Base-by-base conservation (phyloP, 768 basidiomycete genomes). In the Hericium rajendrae region DNA sequence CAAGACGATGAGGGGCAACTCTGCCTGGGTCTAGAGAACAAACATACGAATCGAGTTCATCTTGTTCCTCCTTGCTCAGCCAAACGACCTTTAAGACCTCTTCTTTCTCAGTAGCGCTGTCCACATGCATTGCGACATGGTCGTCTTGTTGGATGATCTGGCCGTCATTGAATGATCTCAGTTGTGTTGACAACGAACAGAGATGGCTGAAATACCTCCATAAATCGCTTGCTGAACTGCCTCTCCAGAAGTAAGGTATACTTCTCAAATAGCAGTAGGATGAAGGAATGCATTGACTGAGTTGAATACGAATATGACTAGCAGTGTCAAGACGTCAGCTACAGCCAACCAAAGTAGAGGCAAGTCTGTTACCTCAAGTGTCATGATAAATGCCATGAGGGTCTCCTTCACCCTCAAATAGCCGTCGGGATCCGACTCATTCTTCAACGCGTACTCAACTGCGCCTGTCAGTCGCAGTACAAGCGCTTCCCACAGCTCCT, bases 401-500 rank as follows among this genome's bases (percentile, higher is more conserved):
- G 79, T 83, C 68, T 91, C 91, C 71, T 97, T 97, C 37, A 85
- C 88, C 18, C 76, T 78, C 51, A 97, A 71, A 66, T 91, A 95
- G 13, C 80, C 77, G 53, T 94, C 92, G 0, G 88, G 84, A 63
- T 94, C 88, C 46, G 75, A 82, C 67, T 93, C 91, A 10, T 74
- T 78, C 54, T 76, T 77, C 53, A 98, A 73, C 1, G 88, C 82
- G n/a, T 75, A 73, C 38, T 88, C 83, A 18, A 98, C 84, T 1
- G 84, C 84, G 26, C 78, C 78, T 2, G 86, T 83, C 11, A 98
- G 76, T 26, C 88, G 81, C 12, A 76, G 69, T 54, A 94, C 81
- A 56, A 97, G 81, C 12, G 83, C 83, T 60, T 95, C 91, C 95
- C 95, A 98, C 10, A 99, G 80, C 57, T 94, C 93, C 62, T 98